Evolutionary conservation across 495 filamentous ascomycete genomes (phyloP).

Genomic region (Durotheca rogersii): DNA sequence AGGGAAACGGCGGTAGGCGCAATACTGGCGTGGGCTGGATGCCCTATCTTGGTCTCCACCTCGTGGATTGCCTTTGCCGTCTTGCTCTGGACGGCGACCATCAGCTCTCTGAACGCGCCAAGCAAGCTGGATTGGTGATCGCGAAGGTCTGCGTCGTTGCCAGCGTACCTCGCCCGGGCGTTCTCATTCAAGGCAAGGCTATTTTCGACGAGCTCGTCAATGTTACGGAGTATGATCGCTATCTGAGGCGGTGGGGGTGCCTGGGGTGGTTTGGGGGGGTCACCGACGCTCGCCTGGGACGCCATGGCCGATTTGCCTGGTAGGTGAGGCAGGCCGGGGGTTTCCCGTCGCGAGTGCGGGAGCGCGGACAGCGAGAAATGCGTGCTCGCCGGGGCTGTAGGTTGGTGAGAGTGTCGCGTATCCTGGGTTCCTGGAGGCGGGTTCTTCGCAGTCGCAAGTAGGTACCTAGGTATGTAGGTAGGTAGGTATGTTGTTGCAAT

Average conservation of each 20-base stretch:
- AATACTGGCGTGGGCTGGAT: background rate
- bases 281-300: too few relatives aligned
- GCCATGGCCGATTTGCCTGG: too few relatives aligned
- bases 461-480: background rate
- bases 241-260: constrained; percentile 2
- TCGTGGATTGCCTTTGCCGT: constrained; percentile 10
- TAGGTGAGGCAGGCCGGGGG: too few relatives aligned
- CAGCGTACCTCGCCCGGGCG: background rate
- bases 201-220: constrained; percentile 12
- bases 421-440: too few relatives aligned
- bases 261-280: background rate
- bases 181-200: background rate
- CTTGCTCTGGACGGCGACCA: constrained; percentile 11
- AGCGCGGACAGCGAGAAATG: too few relatives aligned
- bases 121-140: constrained; percentile 4
- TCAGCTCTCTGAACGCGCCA: constrained; percentile 14
- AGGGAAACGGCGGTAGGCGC: background rate
- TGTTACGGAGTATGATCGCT: constrained; percentile 2
- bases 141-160: background rate
- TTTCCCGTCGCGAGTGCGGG: too few relatives aligned
- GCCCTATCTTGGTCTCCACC: background rate
- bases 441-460: too few relatives aligned
- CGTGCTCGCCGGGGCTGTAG: too few relatives aligned
- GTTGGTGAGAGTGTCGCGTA: too few relatives aligned
- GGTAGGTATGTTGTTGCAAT: background rate